Percentiles rank a stretch among this genome's conserved stretches.
Conservation (phyloP, 768 basidiomycete genomes). For the Suillus subaureus region DNA sequence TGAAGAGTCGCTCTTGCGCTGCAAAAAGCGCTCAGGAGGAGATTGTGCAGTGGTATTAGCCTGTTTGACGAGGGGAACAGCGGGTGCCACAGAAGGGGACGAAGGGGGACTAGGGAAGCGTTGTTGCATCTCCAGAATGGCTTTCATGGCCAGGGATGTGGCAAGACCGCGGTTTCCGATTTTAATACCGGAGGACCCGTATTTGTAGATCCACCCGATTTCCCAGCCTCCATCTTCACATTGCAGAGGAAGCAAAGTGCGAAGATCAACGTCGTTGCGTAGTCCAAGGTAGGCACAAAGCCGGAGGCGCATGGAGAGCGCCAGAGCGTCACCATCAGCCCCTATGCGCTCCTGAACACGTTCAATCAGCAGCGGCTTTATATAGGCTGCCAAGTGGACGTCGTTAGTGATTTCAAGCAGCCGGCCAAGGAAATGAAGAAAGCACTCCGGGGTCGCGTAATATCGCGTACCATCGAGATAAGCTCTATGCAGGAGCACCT, state of each 20-base stretch:
- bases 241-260: slow-evolving; percentile 48
- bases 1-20: slow-evolving; percentile 3
- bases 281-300: slow-evolving; percentile 45
- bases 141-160: slow-evolving; percentile 56
- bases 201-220: slow-evolving; percentile 58
- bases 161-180: slow-evolving; percentile 59
- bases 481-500: slow-evolving; percentile 52
- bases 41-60: not conserved
- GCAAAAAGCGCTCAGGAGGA: not conserved
- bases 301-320: slow-evolving; percentile 57
- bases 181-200: slow-evolving; percentile 47
- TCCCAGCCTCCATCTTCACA: slow-evolving; percentile 59
- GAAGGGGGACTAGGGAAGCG: not conserved
- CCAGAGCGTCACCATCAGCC: slow-evolving; percentile 51
- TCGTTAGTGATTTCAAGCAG: slow-evolving; percentile 41
- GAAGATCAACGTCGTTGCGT: slow-evolving; percentile 45
- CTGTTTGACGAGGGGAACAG: not conserved
- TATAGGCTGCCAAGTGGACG: slow-evolving; percentile 34
- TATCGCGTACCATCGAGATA: slow-evolving; percentile 59
- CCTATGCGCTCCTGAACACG: slow-evolving; percentile 54
- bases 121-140: slow-evolving; percentile 34
- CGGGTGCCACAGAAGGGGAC: not conserved
- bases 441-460: slow-evolving; percentile 53
- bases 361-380: slow-evolving; percentile 46
- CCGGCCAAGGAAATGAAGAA: slow-evolving; percentile 53